These are phyloP conservation scores for Pythium rishiriense DNA, from an alignment of 352 stramenopile species.

Conservation along the genomic window DNA sequence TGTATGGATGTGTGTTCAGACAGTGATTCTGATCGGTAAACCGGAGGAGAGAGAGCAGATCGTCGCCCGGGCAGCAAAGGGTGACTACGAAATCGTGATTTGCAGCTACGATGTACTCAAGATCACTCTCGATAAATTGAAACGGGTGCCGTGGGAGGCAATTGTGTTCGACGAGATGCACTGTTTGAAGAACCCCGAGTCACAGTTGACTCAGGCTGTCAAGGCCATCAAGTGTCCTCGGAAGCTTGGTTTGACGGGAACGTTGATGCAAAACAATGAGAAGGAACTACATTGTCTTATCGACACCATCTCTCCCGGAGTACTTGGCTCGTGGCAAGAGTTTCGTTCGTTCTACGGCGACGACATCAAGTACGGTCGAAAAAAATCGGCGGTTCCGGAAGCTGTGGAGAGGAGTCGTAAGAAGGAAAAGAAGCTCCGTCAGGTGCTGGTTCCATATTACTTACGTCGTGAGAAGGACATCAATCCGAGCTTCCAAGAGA, in stretches of 20 bases:
- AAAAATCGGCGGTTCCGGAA: conserved; percentile 70
- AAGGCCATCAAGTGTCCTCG: conserved; percentile 59
- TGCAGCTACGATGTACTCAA: conserved; percentile 91
- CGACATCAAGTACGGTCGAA: conserved; percentile 83
- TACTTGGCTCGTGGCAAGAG: conserved; percentile 60
- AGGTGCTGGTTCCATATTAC: conserved; percentile 65
- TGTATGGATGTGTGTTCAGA: conserved; percentile 86
- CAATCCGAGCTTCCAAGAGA: conserved; percentile 65
- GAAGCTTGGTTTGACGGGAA: conserved; percentile 88
- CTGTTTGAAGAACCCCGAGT: conserved; percentile 96
- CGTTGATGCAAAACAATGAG: conserved; percentile 88
- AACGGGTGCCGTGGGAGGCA: conserved; percentile 86
- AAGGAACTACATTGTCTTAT: conserved; percentile 81
- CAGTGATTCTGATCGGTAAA: conserved; percentile 67
- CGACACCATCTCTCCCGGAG: conserved; percentile 66
- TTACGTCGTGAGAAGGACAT: conserved; percentile 73
- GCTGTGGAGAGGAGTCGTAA: conserved; percentile 55
- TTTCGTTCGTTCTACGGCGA: conserved; percentile 80
- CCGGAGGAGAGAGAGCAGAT: conserved; percentile 53
- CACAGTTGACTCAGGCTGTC: conserved; percentile 88
- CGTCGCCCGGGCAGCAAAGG: conserved; percentile 65
- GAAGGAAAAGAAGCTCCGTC: conserved; percentile 70
- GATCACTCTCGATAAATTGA: conserved; percentile 83
- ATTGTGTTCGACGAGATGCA: conserved; percentile 99
- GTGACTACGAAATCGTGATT: conserved; percentile 78